phyloP scores from a whole-genome alignment of 2,329 filamentous ascomycete genomes.

The Colletotrichum phormii region DNA sequence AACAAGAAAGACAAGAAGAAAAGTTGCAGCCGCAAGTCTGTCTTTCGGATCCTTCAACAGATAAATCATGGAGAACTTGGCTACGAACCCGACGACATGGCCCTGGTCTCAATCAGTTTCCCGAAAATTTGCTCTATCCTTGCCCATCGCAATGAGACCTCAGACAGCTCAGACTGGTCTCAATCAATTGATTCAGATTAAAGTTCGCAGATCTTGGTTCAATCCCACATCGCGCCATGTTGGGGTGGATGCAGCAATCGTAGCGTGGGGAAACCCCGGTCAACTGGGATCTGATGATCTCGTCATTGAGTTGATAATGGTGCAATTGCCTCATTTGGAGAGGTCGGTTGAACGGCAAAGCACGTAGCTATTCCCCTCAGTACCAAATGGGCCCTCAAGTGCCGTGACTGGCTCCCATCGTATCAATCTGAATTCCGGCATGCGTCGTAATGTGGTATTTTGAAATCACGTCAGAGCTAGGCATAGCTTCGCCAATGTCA shows the following conservation, averaged over 20 bases:
- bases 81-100: neutral
- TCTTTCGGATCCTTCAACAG: neutral
- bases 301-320: conserved; percentile 17
- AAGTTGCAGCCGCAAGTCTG: neutral
- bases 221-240: conserved; percentile 22
- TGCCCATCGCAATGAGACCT: neutral
- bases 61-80: neutral
- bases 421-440: neutral
- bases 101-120: neutral
- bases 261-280: neutral
- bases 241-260: conserved; percentile 9
- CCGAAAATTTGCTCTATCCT: neutral
- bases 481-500: neutral
- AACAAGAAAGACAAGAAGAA: neutral
- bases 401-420: neutral
- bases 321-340: conserved; percentile 10
- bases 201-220: conserved; percentile 15
- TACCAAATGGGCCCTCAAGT: neutral
- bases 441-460: conserved; percentile 14
- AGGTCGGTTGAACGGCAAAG: neutral
- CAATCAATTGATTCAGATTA: neutral
- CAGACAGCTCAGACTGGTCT: neutral
- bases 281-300: conserved; percentile 1
- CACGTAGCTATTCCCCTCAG: neutral
- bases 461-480: conserved; percentile 8